Evolutionary conservation across 192 early-diverging fungal genomes (phyloP).

Genomic region (Coemansia sp.): DNA sequence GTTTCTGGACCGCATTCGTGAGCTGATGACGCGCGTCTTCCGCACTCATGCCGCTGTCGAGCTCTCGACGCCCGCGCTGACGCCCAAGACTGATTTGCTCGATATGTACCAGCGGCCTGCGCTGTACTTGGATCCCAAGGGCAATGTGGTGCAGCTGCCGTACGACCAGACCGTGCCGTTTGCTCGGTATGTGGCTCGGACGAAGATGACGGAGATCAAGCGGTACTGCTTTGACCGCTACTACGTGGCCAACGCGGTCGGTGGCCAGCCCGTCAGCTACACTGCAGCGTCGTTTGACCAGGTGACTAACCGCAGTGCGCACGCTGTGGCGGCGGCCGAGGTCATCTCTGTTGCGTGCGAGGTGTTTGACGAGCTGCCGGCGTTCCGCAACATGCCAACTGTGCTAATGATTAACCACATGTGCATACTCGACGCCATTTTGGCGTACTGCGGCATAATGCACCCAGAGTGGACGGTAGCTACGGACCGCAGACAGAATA

Average conservation of each 20-base stretch:
- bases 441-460: slow-evolving; percentile 70
- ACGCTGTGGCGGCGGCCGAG: slow-evolving; percentile 85
- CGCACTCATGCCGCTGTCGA: slow-evolving; percentile 82
- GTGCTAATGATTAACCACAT: slow-evolving; percentile 77
- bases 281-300: slow-evolving; percentile 92
- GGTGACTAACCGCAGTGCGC: slow-evolving; percentile 59
- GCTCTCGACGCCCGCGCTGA: slow-evolving; percentile 75
- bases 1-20: slow-evolving; percentile 67
- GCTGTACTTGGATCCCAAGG: slow-evolving; percentile 76
- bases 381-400: slow-evolving; percentile 58
- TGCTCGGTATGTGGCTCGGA: slow-evolving; percentile 78
- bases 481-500: slow-evolving; percentile 2
- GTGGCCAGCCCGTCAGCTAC: slow-evolving; percentile 79
- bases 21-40: slow-evolving; percentile 76
- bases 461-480: slow-evolving; percentile 44
- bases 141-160: slow-evolving; percentile 79
- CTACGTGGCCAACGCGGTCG: slow-evolving; percentile 74
- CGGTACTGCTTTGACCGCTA: slow-evolving; percentile 83
- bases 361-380: slow-evolving; percentile 66
- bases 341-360: slow-evolving; percentile 79
- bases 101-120: slow-evolving; percentile 71
- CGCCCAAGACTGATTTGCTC: slow-evolving; percentile 63
- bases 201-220: slow-evolving; percentile 72
- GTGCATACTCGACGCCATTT: slow-evolving; percentile 67
- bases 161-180: slow-evolving; percentile 92